Conservation (phyloP, 768 basidiomycete genomes). For the Cyclocybe aegerita region DNA sequence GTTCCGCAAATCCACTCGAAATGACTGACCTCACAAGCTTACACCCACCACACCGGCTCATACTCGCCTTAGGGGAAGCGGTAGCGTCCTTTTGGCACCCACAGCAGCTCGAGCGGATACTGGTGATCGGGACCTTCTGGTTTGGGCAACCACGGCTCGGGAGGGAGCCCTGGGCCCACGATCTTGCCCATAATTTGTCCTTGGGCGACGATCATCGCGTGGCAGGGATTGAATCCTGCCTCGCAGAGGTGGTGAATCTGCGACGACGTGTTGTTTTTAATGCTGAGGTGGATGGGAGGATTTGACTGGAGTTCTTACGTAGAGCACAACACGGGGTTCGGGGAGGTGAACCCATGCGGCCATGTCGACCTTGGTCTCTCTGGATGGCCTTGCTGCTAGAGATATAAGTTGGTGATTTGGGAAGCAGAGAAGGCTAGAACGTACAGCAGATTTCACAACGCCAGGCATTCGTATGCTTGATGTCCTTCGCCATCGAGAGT, state of each 20-base stretch:
- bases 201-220: background rate
- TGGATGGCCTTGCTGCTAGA: slow-evolving; percentile 5
- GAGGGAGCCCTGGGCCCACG: background rate
- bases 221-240: slow-evolving; percentile 9
- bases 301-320: background rate
- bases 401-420: too few relatives aligned
- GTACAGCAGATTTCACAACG: too few relatives aligned
- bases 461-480: too few relatives aligned
- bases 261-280: background rate
- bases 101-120: slow-evolving; percentile 17
- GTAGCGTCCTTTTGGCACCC: slow-evolving; percentile 15
- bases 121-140: background rate
- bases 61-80: background rate
- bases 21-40: slow-evolving; percentile 15
- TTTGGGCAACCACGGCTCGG: background rate
- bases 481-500: too few relatives aligned
- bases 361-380: slow-evolving; percentile 8
- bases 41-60: slow-evolving; percentile 17
- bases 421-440: too few relatives aligned
- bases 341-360: slow-evolving; percentile 8
- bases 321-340: slow-evolving; percentile 6
- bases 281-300: background rate
- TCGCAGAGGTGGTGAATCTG: slow-evolving; percentile 12
- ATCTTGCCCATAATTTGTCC: background rate
- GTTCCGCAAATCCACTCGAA: too few relatives aligned